These are phyloP conservation scores for Candida verbasci DNA, from an alignment of 805 yeast species.

Conservation along the genomic window DNA sequence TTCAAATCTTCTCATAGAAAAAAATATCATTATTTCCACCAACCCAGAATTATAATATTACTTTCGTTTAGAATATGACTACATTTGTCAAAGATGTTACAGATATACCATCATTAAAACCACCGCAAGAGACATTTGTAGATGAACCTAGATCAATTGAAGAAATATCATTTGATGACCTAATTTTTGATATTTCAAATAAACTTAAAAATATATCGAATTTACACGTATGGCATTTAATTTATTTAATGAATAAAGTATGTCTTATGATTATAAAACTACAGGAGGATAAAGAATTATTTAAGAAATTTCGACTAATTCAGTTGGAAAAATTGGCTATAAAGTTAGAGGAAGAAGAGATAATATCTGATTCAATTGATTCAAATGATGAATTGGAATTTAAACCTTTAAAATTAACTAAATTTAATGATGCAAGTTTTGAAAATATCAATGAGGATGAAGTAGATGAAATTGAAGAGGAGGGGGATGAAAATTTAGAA, in stretches of 20 bases:
- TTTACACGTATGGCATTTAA: constrained; percentile 32
- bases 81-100: constrained; percentile 7
- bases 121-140: constrained; percentile 35
- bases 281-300: constrained; percentile 19
- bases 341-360: not conserved
- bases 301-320: constrained; percentile 19
- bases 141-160: constrained; percentile 34
- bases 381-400: constrained; percentile 10
- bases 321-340: constrained; percentile 17
- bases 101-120: constrained; percentile 33
- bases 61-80: too few relatives aligned
- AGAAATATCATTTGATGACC: constrained; percentile 29
- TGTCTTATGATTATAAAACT: constrained; percentile 30
- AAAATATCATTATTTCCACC: too few relatives aligned
- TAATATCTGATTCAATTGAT: not conserved
- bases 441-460: constrained; percentile 4
- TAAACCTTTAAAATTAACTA: constrained; percentile 20
- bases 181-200: constrained; percentile 29
- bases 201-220: constrained; percentile 29
- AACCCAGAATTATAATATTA: too few relatives aligned
- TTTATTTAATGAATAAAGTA: constrained; percentile 23
- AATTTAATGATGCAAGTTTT: constrained; percentile 7
- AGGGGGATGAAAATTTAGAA: not conserved
- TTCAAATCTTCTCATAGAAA: too few relatives aligned
- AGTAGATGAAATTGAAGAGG: not conserved